Conservation (phyloP, 2,329 filamentous ascomycete genomes). For the Aspergillus viridinutans region DNA sequence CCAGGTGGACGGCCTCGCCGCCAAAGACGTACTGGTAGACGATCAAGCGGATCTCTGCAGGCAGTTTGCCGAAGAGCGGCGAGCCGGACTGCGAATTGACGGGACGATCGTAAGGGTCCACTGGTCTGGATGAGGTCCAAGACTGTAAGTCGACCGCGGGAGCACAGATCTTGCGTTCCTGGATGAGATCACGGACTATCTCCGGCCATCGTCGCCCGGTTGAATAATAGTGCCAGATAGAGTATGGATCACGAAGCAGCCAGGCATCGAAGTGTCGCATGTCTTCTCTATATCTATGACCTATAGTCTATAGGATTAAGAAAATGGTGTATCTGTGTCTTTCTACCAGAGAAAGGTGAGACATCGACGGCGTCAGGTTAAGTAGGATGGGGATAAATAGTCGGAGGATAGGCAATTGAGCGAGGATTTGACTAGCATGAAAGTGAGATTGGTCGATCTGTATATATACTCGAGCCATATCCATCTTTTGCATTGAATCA, state of each 20-base stretch:
- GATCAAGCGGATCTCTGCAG: constrained; percentile 35
- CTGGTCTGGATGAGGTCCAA: background rate
- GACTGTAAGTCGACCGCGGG: constrained; percentile 11
- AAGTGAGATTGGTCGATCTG: background rate
- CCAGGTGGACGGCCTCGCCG: constrained; percentile 31
- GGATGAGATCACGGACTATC: constrained; percentile 32
- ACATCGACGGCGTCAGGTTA: no score
- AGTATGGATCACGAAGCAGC: constrained; percentile 37
- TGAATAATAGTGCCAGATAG: constrained; percentile 37
- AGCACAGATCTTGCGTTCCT: constrained; percentile 33
- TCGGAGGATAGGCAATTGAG: background rate
- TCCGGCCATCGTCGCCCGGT: constrained; percentile 34
- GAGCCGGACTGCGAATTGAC: constrained; percentile 18
- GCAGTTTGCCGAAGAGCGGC: constrained; percentile 25
- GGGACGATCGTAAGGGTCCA: constrained; percentile 14
- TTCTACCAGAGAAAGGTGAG: no score
- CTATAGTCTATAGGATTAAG: no score
- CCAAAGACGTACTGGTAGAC: constrained; percentile 37
- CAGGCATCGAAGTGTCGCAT: constrained; percentile 37
- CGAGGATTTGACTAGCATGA: background rate
- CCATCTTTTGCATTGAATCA: background rate
- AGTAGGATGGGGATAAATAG: constrained; percentile 12
- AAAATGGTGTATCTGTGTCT: no score
- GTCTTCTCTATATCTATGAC: no score
- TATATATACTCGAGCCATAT: background rate